These are phyloP conservation scores for Raffaelea ambrosiae DNA, from an alignment of 2,329 filamentous ascomycete genomes.

Conservation along the genomic window DNA sequence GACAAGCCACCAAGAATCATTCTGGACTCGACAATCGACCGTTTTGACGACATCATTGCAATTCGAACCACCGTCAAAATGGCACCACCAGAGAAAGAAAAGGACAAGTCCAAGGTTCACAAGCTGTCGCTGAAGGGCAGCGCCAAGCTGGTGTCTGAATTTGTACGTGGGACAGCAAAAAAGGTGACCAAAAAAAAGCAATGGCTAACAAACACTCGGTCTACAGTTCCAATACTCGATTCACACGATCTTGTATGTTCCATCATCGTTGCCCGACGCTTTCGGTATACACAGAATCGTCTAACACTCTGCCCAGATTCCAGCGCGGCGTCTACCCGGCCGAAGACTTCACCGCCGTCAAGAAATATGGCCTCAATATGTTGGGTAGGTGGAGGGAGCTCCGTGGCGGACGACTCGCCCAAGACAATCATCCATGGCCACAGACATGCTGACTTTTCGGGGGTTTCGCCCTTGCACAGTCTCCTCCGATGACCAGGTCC, in stretches of 20 bases:
- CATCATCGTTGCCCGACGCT: no score
- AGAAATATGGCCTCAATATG: conserved; percentile 99
- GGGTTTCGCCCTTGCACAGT: conserved; percentile 44
- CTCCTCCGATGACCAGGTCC: conserved; percentile 93
- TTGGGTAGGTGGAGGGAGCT: conserved; percentile 61
- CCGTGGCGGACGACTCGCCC: no score
- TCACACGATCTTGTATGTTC: conserved; percentile 81
- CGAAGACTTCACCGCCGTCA: conserved; percentile 94
- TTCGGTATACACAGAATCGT: no score
- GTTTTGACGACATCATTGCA: not conserved
- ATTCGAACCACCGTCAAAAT: conserved; percentile 2
- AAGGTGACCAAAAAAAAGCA: conserved; percentile 8
- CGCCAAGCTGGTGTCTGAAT: conserved; percentile 87
- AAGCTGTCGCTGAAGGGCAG: conserved; percentile 83
- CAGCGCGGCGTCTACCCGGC: conserved; percentile 82
- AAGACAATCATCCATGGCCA: no score
- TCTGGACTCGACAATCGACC: not conserved
- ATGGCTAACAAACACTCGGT: no score
- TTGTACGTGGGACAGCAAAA: conserved; percentile 51
- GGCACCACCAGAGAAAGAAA: conserved; percentile 27
- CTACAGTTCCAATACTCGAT: conserved; percentile 90
- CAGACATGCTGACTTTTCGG: not conserved
- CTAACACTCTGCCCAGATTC: conserved; percentile 47
- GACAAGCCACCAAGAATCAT: not conserved
- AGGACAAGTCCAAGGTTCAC: conserved; percentile 81